phyloP scores from a whole-genome alignment of 352 stramenopile genomes.

The Pythium folliculosum region DNA sequence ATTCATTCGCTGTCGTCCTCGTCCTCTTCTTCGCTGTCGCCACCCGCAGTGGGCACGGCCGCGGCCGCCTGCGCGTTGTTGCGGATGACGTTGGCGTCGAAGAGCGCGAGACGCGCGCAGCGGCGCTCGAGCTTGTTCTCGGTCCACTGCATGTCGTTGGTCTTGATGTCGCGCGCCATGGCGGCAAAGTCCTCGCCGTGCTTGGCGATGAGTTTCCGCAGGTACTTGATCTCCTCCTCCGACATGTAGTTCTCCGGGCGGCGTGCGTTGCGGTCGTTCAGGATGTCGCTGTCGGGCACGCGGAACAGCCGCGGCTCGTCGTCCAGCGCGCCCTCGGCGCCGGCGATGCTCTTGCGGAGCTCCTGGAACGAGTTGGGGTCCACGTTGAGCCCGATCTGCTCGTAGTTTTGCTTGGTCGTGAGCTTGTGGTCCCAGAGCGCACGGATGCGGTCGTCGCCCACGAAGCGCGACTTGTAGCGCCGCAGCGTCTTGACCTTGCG shows the following conservation, averaged over 20 bases:
- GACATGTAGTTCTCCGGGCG: constrained; percentile 78
- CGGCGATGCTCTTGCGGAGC: constrained; percentile 47
- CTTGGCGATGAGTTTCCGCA: constrained; percentile 71
- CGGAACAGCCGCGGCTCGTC: constrained; percentile 64
- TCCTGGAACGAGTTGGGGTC: constrained; percentile 65
- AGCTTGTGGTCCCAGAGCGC: constrained; percentile 78
- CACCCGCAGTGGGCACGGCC: background rate
- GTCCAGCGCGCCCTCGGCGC: constrained; percentile 55
- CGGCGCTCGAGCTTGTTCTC: constrained; percentile 67
- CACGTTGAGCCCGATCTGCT: constrained; percentile 60
- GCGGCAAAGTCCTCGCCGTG: constrained; percentile 71
- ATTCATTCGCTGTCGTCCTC: background rate
- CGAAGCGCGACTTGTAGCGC: constrained; percentile 75
- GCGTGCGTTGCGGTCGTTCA: constrained; percentile 74
- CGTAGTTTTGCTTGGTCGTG: constrained; percentile 84
- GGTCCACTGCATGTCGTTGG: constrained; percentile 86
- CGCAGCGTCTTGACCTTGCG: constrained; percentile 73
- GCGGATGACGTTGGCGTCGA: constrained; percentile 74
- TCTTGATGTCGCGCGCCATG: constrained; percentile 85
- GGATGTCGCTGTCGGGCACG: constrained; percentile 78
- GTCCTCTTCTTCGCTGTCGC: constrained; percentile 17
- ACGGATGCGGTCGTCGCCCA: constrained; percentile 71
- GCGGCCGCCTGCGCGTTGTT: constrained; percentile 21
- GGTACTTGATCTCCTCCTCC: constrained; percentile 74
- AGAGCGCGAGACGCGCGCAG: constrained; percentile 69